Evolutionary conservation across 1,284 basidiomycete species (phyloP), one percentile per base, ranked within the genome.

Genomic region (Cyathus pygmaeus): DNA sequence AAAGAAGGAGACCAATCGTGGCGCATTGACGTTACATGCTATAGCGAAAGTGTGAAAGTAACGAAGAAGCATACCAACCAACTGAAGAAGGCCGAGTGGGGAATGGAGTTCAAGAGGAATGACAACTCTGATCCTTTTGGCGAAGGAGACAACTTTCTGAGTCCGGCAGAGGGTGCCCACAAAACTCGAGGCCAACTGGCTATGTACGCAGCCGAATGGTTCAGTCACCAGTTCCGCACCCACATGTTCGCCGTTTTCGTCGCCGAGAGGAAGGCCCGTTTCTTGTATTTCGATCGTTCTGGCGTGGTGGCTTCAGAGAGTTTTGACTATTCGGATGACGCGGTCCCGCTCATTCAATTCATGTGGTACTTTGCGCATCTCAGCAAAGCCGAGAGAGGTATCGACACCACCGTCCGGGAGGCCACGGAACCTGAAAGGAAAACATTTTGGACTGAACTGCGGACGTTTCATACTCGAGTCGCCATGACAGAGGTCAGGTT

Each of bases 201-300:
- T 9, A 29, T 46, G 3, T 71, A 70, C 27, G 60, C 55, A n/a
- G 57, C 57, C 13, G 55, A 63, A 26, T 42, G 54, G 52, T 57
- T 59, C 36, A 57, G 50, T n/a, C 59, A 50, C n/a, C 68, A 71
- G 49, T 64, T 64, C 49, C 65, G 70, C 19, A 66, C 62, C 1
- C 70, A 70, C 42, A 44, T 67, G 24, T 77, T 76, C 56, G 62
- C 72, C 2, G 55, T 75, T n/a, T 65, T 67, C 47, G 61, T 78
- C 3, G 59, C 41, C 26, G 66, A 69, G 7, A 57, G 57, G 1
- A 55, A 44, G 47, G 71, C 67, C 4, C 68, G 76, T 2, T 59
- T 77, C 47, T 39, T 75, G n/a, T 68, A 72, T 7, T 73, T 73
- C 66, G 76, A 78, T 53, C 71, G 70, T 17, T 63, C 72, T 1